Percentiles rank a stretch among this genome's conserved stretches.
phyloP scores from a whole-genome alignment of 2,329 filamentous ascomycete species.

The Akanthomyces dipterigenus region DNA sequence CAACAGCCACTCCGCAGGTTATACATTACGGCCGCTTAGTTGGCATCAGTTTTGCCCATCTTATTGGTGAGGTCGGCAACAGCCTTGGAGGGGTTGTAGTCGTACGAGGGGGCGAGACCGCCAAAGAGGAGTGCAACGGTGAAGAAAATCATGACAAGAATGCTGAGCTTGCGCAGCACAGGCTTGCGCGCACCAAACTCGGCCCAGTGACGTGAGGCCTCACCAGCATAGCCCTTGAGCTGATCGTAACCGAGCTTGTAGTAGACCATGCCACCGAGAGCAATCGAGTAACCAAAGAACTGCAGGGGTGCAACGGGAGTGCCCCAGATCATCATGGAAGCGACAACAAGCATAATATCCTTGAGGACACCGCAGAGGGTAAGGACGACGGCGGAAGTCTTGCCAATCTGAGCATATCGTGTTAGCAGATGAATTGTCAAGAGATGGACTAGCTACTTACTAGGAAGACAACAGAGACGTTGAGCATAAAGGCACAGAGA shows the following conservation, averaged over 20 bases:
- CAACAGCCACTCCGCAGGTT: not conserved
- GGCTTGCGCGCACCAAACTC: constrained; percentile 72
- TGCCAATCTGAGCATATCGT: constrained; percentile 70
- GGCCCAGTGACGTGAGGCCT: constrained; percentile 64
- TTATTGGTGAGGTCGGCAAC: constrained; percentile 43
- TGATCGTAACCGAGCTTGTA: constrained; percentile 73
- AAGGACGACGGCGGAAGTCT: constrained; percentile 81
- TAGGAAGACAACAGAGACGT: constrained; percentile 69
- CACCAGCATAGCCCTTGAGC: constrained; percentile 63
- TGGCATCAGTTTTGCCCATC: constrained; percentile 32
- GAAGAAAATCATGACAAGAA: constrained; percentile 58
- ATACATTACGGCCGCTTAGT: constrained; percentile 3
- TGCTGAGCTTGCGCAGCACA: constrained; percentile 67
- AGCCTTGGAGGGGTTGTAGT: constrained; percentile 46
- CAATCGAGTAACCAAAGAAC: constrained; percentile 78
- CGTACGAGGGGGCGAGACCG: constrained; percentile 56
- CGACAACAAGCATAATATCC: constrained; percentile 74
- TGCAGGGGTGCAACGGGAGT: constrained; percentile 69
- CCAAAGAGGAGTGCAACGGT: constrained; percentile 65
- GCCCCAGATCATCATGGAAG: constrained; percentile 76
- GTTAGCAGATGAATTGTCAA: constrained; percentile 50
- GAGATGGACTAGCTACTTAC: not conserved
- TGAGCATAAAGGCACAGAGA: constrained; percentile 70
- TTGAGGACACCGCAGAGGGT: constrained; percentile 84
- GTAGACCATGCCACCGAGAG: constrained; percentile 70